phyloP scores from a whole-genome alignment of 345 rosid genomes.

The Gossypium stocksii region DNA sequence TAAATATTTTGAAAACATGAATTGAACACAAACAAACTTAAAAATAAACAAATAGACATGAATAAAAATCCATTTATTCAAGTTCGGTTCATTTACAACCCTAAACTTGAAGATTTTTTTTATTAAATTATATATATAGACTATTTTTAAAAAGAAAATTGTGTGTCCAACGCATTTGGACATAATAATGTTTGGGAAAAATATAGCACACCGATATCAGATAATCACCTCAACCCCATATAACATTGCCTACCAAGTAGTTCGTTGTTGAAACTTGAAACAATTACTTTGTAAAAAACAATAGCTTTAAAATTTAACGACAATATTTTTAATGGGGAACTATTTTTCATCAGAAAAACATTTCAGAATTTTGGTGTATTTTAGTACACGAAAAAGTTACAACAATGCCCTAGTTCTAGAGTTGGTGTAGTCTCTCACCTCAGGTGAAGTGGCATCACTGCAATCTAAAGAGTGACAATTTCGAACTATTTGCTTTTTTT shows the following conservation, averaged over 20 bases:
- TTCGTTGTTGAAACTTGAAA: background rate
- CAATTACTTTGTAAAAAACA: background rate
- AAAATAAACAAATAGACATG: no score
- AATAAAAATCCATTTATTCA: no score
- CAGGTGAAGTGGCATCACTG: conserved; percentile 14
- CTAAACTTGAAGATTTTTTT: no score
- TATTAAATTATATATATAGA: no score
- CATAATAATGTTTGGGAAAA: no score
- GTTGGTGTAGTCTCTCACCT: background rate
- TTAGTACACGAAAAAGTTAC: conserved; percentile 7
- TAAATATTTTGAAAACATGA: no score
- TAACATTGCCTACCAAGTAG: background rate
- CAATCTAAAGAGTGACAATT: conserved; percentile 4
- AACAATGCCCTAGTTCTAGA: conserved; percentile 13
- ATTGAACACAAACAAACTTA: no score
- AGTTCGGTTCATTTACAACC: no score
- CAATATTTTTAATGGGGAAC: conserved; percentile 2
- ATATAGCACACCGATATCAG: no score
- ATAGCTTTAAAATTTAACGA: background rate
- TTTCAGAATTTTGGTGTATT: background rate
- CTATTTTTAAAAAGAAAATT: no score
- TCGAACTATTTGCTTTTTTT: background rate
- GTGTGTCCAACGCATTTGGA: no score
- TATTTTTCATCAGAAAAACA: background rate
- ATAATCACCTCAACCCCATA: no score